Percentiles rank a stretch among this genome's conserved stretches.
Conservation (phyloP, 192 early-diverging fungal genomes). For the Coemansia sp. region DNA sequence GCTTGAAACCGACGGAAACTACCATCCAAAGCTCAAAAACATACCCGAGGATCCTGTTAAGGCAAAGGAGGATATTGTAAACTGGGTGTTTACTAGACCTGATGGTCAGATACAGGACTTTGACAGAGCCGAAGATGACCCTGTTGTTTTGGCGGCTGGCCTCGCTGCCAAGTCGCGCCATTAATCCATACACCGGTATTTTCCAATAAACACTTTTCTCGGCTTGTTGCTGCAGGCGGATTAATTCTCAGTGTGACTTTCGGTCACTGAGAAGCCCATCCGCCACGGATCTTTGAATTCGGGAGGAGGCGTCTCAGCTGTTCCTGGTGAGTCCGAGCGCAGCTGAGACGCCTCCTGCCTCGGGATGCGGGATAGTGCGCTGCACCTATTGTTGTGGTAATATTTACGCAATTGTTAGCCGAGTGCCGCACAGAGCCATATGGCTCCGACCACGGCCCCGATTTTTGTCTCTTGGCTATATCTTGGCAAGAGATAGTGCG, state of each 20-base stretch:
- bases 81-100: constrained; percentile 46
- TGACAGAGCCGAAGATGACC: constrained; percentile 24
- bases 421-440: not conserved
- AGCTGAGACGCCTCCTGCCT: not conserved
- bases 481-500: not conserved
- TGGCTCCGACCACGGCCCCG: constrained; percentile 3
- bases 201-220: not conserved
- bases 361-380: constrained; percentile 2
- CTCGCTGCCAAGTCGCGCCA: constrained; percentile 12
- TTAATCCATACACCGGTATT: not conserved
- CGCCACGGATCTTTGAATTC: not conserved
- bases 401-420: not conserved
- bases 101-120: constrained; percentile 41
- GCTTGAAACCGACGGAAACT: constrained; percentile 43
- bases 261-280: not conserved
- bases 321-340: not conserved
- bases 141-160: constrained; percentile 33
- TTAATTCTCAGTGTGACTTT: not conserved
- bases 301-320: constrained; percentile 1
- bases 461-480: not conserved
- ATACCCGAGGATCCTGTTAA: constrained; percentile 31
- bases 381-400: not conserved
- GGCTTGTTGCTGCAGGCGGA: not conserved
- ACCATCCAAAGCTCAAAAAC: constrained; percentile 42
- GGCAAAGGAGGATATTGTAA: constrained; percentile 25